Conservation (phyloP, 1,284 basidiomycete species). For the Irpex rosettiformis region DNA sequence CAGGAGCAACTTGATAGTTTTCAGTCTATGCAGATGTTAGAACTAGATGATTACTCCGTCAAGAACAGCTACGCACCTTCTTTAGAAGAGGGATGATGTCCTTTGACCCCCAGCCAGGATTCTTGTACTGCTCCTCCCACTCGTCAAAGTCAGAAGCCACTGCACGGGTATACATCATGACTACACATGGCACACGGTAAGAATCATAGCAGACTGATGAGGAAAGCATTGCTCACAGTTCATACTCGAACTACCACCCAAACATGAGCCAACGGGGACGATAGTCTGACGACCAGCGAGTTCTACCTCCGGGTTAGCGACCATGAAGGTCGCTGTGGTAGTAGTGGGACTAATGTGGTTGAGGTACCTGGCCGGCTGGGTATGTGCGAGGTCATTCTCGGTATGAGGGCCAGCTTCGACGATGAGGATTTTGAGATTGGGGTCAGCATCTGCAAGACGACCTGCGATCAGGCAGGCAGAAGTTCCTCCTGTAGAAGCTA, state of each 20-base stretch:
- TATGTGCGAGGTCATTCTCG: slow-evolving; percentile 38
- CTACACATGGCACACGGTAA: slow-evolving; percentile 25
- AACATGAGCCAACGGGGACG: slow-evolving; percentile 41
- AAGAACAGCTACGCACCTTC: slow-evolving; percentile 36
- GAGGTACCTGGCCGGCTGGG: slow-evolving; percentile 48
- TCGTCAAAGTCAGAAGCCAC: slow-evolving; percentile 56
- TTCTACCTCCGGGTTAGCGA: slow-evolving; percentile 37
- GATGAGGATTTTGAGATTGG: slow-evolving; percentile 38
- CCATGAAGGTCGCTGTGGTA: slow-evolving; percentile 41
- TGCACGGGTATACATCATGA: slow-evolving; percentile 50
- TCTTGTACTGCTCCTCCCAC: slow-evolving; percentile 45
- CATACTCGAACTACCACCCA: slow-evolving; percentile 59
- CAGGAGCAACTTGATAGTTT: slow-evolving; percentile 38
- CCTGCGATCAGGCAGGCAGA: slow-evolving; percentile 44
- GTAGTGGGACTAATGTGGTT: slow-evolving; percentile 35
- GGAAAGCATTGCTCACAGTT: slow-evolving; percentile 41
- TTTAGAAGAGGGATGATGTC: slow-evolving; percentile 48
- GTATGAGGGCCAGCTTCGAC: slow-evolving; percentile 14
- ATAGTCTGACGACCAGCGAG: slow-evolving; percentile 41
- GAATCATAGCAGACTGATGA: neutral
- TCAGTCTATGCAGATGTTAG: slow-evolving; percentile 38
- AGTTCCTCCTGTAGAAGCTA: slow-evolving; percentile 37
- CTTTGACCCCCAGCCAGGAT: slow-evolving; percentile 52
- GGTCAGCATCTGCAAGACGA: slow-evolving; percentile 43
- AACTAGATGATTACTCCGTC: neutral